Base-by-base conservation (phyloP, 1,139 yeast genomes). In the Pichia sp. region DNA sequence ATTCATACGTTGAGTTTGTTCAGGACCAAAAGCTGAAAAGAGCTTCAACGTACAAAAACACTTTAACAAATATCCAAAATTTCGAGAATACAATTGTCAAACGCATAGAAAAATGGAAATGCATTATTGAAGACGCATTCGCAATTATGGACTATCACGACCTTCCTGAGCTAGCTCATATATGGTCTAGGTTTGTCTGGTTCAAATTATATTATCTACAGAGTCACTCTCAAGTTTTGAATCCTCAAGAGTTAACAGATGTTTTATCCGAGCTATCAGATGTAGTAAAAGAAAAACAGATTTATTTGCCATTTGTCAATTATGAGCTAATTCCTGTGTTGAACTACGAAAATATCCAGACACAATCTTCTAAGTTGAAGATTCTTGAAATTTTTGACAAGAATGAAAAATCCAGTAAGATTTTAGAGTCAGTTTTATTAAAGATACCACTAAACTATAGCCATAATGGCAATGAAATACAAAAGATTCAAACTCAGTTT, bases 301-400 rank as follows among this genome's bases (percentile, higher is more conserved):
- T 47, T 8, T 56, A 47, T 26, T 23, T 52, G 4, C 59, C 59
- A 2, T 64, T 63, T 65, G 73, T 80, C 1, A 87, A 86, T 62
- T 84, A 78, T 62, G 72, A 76, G 3, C 73, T 78, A 55, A 79
- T 93, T n/a, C 85, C 90, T 3, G 73, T 75, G 0, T 70, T 92
- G 3, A 82, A 79, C 44, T 54, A 70, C 4, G 72, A 74, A 1
- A 76, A 81, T 10, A 76, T 89, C 4, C 76, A 75, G 45, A 75
- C 81, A 1, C 92, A 89, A 62, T 72, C 84, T 16, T 84, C 90
- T 1, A 85, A 87, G 43, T 72, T 85, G 13, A 78, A 82, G 19
- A 88, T 90, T 0, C 77, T 87, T 47, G 74, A 87, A 0, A 78
- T 85, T 31, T 88, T 90, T 66, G 78, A 89, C 13, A 76, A 75